phyloP scores from a whole-genome alignment of 2,329 filamentous ascomycete genomes.

The Scedosporium dehoogii region DNA sequence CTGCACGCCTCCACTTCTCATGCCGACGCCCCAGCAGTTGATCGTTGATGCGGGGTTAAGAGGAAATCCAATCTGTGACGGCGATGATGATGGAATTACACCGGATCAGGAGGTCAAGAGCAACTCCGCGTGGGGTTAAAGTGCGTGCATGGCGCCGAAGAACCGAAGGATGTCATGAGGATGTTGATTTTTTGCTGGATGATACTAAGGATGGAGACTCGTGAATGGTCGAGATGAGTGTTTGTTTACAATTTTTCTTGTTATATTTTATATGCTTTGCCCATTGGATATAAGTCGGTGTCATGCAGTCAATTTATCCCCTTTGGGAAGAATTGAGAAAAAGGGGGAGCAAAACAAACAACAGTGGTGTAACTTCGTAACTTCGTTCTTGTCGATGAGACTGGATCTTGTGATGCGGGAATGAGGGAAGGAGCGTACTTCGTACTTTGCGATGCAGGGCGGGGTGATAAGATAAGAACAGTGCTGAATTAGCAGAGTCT shows the following conservation, averaged over 20 bases:
- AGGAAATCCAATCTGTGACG: too few species aligned
- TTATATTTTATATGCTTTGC: neutral
- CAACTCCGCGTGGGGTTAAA: neutral
- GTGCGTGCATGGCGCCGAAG: neutral
- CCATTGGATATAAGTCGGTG: neutral
- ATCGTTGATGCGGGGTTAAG: too few species aligned
- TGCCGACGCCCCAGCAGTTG: too few species aligned
- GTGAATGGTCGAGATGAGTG: neutral
- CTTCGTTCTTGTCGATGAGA: neutral
- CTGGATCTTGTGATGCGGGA: neutral
- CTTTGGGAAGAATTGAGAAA: neutral
- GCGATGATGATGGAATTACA: neutral
- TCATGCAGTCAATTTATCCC: constrained; percentile 1
- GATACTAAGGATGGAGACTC: neutral
- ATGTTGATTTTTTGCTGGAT: neutral
- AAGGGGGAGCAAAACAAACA: constrained; percentile 1
- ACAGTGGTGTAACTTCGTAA: neutral
- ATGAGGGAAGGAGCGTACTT: neutral
- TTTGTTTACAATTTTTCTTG: neutral
- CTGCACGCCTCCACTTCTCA: too few species aligned
- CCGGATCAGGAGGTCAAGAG: neutral
- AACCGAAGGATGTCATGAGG: neutral
- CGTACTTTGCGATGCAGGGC: neutral
- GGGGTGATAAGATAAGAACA: neutral
- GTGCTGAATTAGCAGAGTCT: neutral